Evolutionary conservation across 176 grass and related monocot species (phyloP), one percentile per base, ranked within the genome.

Genomic region (Miscanthus lutarioriparius): DNA sequence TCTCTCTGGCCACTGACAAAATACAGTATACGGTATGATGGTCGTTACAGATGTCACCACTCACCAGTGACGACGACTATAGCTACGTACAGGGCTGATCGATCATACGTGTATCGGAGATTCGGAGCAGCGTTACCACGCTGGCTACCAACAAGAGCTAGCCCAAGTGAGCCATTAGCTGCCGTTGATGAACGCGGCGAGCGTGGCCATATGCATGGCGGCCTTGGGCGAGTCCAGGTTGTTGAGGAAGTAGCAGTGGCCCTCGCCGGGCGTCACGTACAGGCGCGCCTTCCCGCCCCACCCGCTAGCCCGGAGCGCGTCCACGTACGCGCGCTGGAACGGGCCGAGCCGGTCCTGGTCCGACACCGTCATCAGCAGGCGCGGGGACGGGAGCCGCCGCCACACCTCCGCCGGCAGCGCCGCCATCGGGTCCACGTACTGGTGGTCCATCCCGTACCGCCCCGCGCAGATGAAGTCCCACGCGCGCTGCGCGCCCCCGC

Each of bases 401-500:
- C 78, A 85, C 68, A 70, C 82, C 48, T 72, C 8, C 64, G 70
- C 44, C 39, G 80, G 56, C 27, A 72, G 75, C 45, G 87, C 89
- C 45, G 87, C 89, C 91, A 82, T 33, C 16, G 94, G 91, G 77
- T 97, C 88, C 64, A 97, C 72, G 62, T 79, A 86, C 33, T 82
- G 89, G 82, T 97, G 84, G 25, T 75, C 82, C 75, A 54, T 89
- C 44, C 86, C 94, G 73, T 85, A 89, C 44, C 76, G 27, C 23
- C 91, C 84, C 22, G 82, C 89, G 74, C 91, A 91, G 77, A 97
- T 86, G 82, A 89, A 85, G 28, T 68, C 72, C 91, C 91, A 97
- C 28, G 82, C 22, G 2, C 25, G 62, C 85, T n/a, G 19, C 67
- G 68, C 75, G 72, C 30, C n/a, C 0, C 76, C 19, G 32, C 35